A percentile compares a stretch with the other conserved stretches of the same genome.
Evolutionary conservation across 1,284 basidiomycete genomes (phyloP).

Genomic region (Pyrrhoderma noxium): DNA sequence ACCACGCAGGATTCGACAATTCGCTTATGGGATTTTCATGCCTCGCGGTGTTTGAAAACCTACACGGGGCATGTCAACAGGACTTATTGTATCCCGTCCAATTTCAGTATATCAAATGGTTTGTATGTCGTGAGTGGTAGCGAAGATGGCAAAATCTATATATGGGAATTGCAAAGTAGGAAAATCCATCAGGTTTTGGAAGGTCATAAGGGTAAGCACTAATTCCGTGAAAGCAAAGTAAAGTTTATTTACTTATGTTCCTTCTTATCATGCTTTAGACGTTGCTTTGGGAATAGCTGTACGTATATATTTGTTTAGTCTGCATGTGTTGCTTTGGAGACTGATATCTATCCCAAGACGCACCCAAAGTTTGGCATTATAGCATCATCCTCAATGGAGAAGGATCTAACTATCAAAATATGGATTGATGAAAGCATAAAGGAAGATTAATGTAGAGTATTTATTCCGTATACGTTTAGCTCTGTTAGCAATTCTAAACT

Average conservation of each 20-base stretch:
- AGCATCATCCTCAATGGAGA: slow-evolving; percentile 79
- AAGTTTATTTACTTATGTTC: slow-evolving; percentile 15
- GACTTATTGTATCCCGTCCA: slow-evolving; percentile 66
- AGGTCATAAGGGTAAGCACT: slow-evolving; percentile 65
- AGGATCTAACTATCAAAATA: slow-evolving; percentile 72
- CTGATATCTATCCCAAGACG: slow-evolving; percentile 36
- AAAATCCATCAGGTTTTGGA: slow-evolving; percentile 68
- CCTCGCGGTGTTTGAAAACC: slow-evolving; percentile 89
- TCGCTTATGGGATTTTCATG: slow-evolving; percentile 90
- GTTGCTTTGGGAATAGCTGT: slow-evolving; percentile 70
- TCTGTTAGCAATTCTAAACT: too few relatives aligned
- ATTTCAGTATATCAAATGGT: slow-evolving; percentile 48
- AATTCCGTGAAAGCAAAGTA: slow-evolving; percentile 1
- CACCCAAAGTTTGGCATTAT: slow-evolving; percentile 69
- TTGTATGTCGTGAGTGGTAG: slow-evolving; percentile 81
- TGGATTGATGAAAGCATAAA: slow-evolving; percentile 52
- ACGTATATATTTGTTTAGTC: slow-evolving; percentile 26
- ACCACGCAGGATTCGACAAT: slow-evolving; percentile 91
- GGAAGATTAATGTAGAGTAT: slow-evolving; percentile 2
- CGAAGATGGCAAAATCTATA: slow-evolving; percentile 81
- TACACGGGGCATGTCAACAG: slow-evolving; percentile 79
- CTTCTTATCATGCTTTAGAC: slow-evolving; percentile 38
- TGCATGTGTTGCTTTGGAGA: slow-evolving; percentile 2
- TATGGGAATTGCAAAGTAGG: slow-evolving; percentile 89
- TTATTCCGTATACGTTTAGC: too few relatives aligned